Conservation (phyloP, 1,139 yeast species). For the Protomyces lactucae-debilis region DNA sequence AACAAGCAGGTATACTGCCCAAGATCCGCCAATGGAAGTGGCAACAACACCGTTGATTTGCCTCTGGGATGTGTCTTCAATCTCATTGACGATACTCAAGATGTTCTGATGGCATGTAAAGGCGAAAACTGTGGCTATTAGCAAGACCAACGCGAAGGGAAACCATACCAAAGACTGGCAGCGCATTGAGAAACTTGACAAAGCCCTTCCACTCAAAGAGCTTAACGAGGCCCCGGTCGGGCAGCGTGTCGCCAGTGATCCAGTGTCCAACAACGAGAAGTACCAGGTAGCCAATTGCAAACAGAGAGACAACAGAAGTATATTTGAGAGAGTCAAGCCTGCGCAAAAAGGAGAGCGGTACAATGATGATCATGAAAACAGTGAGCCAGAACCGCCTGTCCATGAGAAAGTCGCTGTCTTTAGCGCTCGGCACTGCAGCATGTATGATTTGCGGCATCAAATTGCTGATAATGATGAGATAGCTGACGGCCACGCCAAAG, state of each 20-base stretch:
- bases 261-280: slow-evolving; percentile 67
- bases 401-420: slow-evolving; percentile 33
- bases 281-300: slow-evolving; percentile 73
- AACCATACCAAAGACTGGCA: slow-evolving; percentile 59
- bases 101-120: slow-evolving; percentile 84
- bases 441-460: slow-evolving; percentile 59
- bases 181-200: slow-evolving; percentile 65
- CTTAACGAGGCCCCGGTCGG: slow-evolving; percentile 32
- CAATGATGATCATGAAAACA: slow-evolving; percentile 53
- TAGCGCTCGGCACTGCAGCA: slow-evolving; percentile 31
- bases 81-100: slow-evolving; percentile 81
- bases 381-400: slow-evolving; percentile 59
- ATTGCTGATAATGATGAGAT: slow-evolving; percentile 84
- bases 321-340: slow-evolving; percentile 79
- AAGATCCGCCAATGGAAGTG: slow-evolving; percentile 54
- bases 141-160: background rate
- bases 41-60: slow-evolving; percentile 53
- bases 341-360: slow-evolving; percentile 71
- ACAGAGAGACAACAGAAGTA: slow-evolving; percentile 77
- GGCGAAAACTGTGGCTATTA: slow-evolving; percentile 53
- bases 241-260: slow-evolving; percentile 47
- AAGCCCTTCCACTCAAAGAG: slow-evolving; percentile 38
- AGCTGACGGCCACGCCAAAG: slow-evolving; percentile 80
- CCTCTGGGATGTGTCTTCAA: slow-evolving; percentile 52
- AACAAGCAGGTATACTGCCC: slow-evolving; percentile 58